These are phyloP conservation scores for Avena atlantica DNA, from an alignment of 176 grass and related monocot species.

Conservation along the genomic window DNA sequence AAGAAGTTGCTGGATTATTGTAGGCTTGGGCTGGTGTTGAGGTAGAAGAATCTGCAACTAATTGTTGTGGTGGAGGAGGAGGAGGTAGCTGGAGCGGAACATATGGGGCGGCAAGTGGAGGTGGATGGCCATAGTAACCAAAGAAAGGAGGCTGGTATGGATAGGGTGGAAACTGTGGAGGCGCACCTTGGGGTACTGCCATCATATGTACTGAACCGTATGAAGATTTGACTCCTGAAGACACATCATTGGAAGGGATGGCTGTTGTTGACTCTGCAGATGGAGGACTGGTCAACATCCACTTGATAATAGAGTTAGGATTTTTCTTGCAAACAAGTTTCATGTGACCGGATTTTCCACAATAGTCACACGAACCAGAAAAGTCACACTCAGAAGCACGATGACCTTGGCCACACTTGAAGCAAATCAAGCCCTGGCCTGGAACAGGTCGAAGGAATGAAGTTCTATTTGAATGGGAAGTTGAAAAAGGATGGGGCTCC, in stretches of 20 bases:
- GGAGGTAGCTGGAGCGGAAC: too few relatives aligned
- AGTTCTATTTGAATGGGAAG: not conserved
- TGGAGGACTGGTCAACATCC: not conserved
- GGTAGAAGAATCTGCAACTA: not conserved
- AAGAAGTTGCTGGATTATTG: not conserved
- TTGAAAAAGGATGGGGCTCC: not conserved
- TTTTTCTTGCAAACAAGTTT: not conserved
- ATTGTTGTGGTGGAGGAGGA: not conserved
- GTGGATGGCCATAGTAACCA: not conserved
- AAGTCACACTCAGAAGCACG: too few relatives aligned
- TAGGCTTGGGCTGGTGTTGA: not conserved
- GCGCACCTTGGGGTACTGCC: not conserved
- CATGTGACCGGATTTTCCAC: not conserved
- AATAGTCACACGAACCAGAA: not conserved
- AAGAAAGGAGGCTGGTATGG: not conserved
- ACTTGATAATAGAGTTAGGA: not conserved
- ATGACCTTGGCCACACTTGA: not conserved
- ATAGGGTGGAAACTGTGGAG: not conserved
- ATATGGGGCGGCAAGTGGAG: not conserved
- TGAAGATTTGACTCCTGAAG: not conserved
- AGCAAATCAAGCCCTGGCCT: not conserved
- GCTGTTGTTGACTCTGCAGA: not conserved
- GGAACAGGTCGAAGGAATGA: not conserved
- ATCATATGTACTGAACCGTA: not conserved
- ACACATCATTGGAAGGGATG: not conserved